Evolutionary conservation across 2,329 filamentous ascomycete species (phyloP), one percentile per base, ranked within the genome.

Genomic region (Lithohypha guttulata): DNA sequence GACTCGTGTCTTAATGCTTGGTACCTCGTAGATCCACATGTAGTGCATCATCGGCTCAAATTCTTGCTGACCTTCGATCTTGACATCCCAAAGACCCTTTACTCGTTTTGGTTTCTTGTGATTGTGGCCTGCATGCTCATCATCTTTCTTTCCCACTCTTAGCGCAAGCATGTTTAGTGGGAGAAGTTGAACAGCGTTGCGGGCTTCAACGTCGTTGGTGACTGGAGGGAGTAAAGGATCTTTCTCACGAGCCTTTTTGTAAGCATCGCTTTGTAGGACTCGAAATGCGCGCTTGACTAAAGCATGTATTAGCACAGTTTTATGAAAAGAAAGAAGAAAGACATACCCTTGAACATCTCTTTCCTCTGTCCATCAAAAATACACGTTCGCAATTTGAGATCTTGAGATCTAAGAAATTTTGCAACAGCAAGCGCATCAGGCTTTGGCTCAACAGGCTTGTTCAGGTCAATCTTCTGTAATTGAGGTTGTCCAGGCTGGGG

Each of bases 361-460:
- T 94, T 96, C 55, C 91, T 77, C 70, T 95, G 87, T 54, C 91
- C 91, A 50, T 95, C 87, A 49, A 96, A 74, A 48, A 98, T 93
- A 59, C 84, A 89, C 13, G 87, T 95, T 47, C 91, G 73, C 13
- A 75, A 72, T 72, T 98, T 98, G 49, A 98, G 66, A 43, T 91
- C 76, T 64, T 95, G 87, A 42, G 73, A 62, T 51, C 79, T 78
- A 43, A 98, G 66, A 64, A 93, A 98, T 55, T 84, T 81, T 50
- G 91, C 93, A 39, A 98, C 73, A 6, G 87, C 86, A 31, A 96
- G 65, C 14, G 86, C 87, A 55, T 86, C 78, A 26, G 89, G 89
- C 53, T 93, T 91, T 18, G 89, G 84, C 17, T 89, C 84, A 25
- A 60, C 61, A 18, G 55, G 57, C 0, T 62, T 59, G 43, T 64